These are phyloP conservation scores for Ramaria rubella DNA, from an alignment of 768 basidiomycete species.

Conservation along the genomic window DNA sequence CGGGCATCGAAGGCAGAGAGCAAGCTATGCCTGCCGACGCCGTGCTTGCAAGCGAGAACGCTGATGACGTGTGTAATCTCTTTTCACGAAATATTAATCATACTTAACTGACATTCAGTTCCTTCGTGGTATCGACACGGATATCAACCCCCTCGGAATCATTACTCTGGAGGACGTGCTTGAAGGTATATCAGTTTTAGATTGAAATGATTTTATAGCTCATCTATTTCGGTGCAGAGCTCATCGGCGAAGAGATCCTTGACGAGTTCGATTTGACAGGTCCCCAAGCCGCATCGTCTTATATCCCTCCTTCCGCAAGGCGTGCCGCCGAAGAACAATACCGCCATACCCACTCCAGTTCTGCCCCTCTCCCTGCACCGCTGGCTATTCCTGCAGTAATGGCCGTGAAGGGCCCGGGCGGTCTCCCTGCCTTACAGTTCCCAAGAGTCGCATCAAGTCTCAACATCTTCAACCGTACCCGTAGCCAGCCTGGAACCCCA, in stretches of 20 bases:
- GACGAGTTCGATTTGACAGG: conserved; percentile 85
- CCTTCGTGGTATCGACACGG: conserved; percentile 74
- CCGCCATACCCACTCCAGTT: conserved; percentile 12
- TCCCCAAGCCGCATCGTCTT: conserved; percentile 38
- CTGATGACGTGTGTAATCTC: conserved; percentile 67
- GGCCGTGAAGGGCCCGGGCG: not conserved
- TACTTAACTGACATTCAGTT: conserved; percentile 41
- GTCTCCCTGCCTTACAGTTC: conserved; percentile 10
- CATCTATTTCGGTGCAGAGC: conserved; percentile 40
- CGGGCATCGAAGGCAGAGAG: conserved; percentile 44
- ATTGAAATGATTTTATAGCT: not conserved
- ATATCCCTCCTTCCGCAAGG: conserved; percentile 28
- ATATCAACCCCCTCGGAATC: conserved; percentile 80
- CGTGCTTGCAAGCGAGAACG: conserved; percentile 65
- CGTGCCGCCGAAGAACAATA: conserved; percentile 5
- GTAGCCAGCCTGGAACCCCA: conserved; percentile 16
- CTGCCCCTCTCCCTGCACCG: conserved; percentile 18
- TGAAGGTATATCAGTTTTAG: conserved; percentile 51
- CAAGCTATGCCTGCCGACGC: conserved; percentile 89
- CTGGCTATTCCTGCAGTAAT: not conserved
- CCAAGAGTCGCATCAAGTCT: conserved; percentile 13
- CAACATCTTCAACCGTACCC: conserved; percentile 24
- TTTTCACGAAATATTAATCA: not conserved
- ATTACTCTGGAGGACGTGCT: conserved; percentile 91
- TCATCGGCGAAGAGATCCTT: conserved; percentile 90